Base-by-base conservation (phyloP, 2,329 filamentous ascomycete genomes). In the Penicillium sp. region DNA sequence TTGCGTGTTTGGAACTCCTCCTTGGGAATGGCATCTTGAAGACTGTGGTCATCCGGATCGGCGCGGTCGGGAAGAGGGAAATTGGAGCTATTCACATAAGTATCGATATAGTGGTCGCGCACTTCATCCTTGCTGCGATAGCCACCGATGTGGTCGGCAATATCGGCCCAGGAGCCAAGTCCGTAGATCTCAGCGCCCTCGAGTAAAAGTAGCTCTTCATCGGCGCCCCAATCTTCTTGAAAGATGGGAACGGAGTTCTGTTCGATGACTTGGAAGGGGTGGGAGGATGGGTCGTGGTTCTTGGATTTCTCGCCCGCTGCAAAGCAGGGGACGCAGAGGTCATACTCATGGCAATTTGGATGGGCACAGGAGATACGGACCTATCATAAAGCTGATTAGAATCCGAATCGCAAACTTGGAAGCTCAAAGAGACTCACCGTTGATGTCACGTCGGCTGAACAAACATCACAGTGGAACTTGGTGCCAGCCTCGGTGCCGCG, bases 211-310 rank as follows among this genome's bases (percentile, higher is more conserved):
- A 98, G 78, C 75, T 99, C 95, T 73, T 99, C 95, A 71, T 99
- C 95, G 24, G 95, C 95, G 52, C 95, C 95, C 95, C 95, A 99
- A 70, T 96, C 93, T 56, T 86, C 84, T 64, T 93, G 89, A 69
- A 96, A 99, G 57, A 99, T 98, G 1, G 95, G 95, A 49, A 99
- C 96, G 0, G 93, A 97, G 71, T 99, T 96, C 70, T 98, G 95
- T 74, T 99, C 95, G 64, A 99, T 97, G 33, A 99, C 95, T 61
- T 91, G 89, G 74, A 88, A 99, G 14, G 91, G 82, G 76, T 99
- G 95, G 13, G 90, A 90, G 5, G 87, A 84, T 8, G 95, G 93
- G 64, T 96, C 88, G 74, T 99, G 95, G 55, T 90, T 87, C 67
- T 91, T 90, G 61, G 90, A 91, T 46, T 84, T 82, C 68, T 91